These are phyloP conservation scores for Ceriops zippeliana DNA, from an alignment of 345 rosid species.

Conservation along the genomic window DNA sequence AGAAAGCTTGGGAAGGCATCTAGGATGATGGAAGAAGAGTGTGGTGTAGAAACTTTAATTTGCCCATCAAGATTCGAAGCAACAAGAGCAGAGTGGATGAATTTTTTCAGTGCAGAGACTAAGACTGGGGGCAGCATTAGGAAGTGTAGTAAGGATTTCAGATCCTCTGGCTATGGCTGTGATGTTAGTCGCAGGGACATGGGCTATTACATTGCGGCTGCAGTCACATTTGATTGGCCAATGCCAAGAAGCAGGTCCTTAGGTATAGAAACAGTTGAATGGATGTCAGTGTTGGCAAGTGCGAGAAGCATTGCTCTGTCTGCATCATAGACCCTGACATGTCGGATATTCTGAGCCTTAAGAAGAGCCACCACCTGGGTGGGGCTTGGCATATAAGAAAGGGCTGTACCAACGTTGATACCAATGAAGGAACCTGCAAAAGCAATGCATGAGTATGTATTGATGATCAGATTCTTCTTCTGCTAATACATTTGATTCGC, in stretches of 20 bases:
- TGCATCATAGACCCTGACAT: conserved; percentile 83
- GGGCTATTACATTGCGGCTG: conserved; percentile 84
- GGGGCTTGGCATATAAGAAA: conserved; percentile 87
- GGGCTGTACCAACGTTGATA: conserved; percentile 82
- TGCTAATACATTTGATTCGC: no score
- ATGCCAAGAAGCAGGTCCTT: conserved; percentile 92
- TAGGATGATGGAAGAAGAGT: conserved; percentile 79
- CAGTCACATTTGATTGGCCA: conserved; percentile 95
- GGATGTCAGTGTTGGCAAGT: conserved; percentile 80
- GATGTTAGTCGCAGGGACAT: conserved; percentile 91
- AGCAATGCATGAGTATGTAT: neutral
- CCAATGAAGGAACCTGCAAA: conserved; percentile 53
- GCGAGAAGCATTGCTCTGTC: conserved; percentile 81
- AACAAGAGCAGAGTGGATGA: conserved; percentile 81
- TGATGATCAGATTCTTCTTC: neutral
- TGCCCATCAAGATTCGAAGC: conserved; percentile 83
- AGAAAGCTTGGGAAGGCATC: conserved; percentile 99
- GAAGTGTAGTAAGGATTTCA: conserved; percentile 68
- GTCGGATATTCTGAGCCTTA: conserved; percentile 72
- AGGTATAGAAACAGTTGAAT: conserved; percentile 85
- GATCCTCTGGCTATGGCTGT: conserved; percentile 87
- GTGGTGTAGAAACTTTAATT: conserved; percentile 89
- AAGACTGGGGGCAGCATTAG: conserved; percentile 80
- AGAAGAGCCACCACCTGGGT: conserved; percentile 84
- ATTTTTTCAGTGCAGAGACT: conserved; percentile 77